Evolutionary conservation across 306 rosid species (phyloP).

Genomic region (Bauhinia variegata): DNA sequence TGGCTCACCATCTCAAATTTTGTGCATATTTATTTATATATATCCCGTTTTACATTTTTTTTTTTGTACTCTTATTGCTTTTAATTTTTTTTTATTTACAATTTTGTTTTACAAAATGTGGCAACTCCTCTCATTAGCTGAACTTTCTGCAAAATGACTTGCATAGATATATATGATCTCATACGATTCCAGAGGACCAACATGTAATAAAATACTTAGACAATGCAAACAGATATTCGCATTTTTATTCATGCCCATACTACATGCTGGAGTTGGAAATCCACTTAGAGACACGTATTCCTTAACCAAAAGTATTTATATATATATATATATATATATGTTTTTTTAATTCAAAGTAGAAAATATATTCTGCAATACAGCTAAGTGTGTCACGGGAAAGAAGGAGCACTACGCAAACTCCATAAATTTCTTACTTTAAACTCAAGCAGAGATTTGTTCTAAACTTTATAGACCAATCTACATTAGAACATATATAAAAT

Average conservation of each 20-base stretch:
- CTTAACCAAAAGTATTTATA: constrained; percentile 8
- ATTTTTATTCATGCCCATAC: constrained; percentile 55
- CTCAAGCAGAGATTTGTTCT: constrained; percentile 49
- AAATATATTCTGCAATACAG: constrained; percentile 23
- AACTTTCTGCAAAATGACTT: too few species aligned
- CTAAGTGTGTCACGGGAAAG: constrained; percentile 32
- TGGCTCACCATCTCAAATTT: too few species aligned
- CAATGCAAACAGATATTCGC: constrained; percentile 47
- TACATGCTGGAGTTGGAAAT: constrained; percentile 61
- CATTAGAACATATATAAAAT: constrained; percentile 44
- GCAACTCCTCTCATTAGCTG: too few species aligned
- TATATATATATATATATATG: too few species aligned
- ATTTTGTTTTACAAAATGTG: too few species aligned
- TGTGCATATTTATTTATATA: too few species aligned
- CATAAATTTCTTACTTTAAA: constrained; percentile 48
- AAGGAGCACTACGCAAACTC: constrained; percentile 48
- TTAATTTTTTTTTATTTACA: too few species aligned
- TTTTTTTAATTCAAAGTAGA: constrained; percentile 34
- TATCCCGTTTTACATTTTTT: too few species aligned
- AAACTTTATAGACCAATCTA: constrained; percentile 62
- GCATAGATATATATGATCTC: too few species aligned
- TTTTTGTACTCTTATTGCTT: too few species aligned
- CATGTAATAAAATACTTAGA: constrained; percentile 37
- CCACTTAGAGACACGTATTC: constrained; percentile 60
- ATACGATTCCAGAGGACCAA: constrained; percentile 52